These are phyloP conservation scores for Tubosaeta sp. DNA, from an alignment of 768 basidiomycete genomes.

Conservation along the genomic window DNA sequence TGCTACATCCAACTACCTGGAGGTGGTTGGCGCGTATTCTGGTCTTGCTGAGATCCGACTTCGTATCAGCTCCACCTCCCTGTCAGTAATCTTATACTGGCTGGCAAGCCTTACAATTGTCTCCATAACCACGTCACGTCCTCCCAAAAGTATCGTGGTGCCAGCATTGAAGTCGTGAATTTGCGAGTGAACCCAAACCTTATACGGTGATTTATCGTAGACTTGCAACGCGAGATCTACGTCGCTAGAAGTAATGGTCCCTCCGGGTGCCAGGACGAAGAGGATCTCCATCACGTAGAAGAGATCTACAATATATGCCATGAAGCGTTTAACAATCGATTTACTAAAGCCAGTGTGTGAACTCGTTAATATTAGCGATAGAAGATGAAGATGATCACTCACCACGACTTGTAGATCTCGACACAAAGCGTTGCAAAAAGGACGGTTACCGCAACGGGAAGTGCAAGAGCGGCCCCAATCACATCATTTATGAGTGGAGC, in stretches of 20 bases:
- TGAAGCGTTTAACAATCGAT: background rate
- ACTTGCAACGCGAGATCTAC: background rate
- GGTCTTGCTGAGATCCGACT: background rate
- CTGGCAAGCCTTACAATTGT: background rate
- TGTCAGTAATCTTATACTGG: background rate
- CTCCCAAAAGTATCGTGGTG: background rate
- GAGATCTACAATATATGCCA: background rate
- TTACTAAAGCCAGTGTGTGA: background rate
- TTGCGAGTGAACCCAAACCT: background rate
- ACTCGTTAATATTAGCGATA: background rate
- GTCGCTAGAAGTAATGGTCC: background rate
- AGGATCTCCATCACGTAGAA: slow-evolving; percentile 2
- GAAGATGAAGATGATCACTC: background rate
- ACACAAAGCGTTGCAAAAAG: background rate
- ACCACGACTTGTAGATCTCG: background rate
- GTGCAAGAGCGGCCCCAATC: background rate
- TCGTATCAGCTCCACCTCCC: background rate
- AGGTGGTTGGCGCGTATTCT: background rate
- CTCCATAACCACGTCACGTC: background rate
- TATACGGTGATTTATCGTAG: background rate
- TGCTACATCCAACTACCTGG: background rate
- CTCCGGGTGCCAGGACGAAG: background rate
- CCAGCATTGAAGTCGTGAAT: background rate
- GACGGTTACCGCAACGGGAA: background rate
- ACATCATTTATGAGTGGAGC: background rate